Conservation (phyloP, 1,284 basidiomycete genomes). For the Apiotrichum brassicae region DNA sequence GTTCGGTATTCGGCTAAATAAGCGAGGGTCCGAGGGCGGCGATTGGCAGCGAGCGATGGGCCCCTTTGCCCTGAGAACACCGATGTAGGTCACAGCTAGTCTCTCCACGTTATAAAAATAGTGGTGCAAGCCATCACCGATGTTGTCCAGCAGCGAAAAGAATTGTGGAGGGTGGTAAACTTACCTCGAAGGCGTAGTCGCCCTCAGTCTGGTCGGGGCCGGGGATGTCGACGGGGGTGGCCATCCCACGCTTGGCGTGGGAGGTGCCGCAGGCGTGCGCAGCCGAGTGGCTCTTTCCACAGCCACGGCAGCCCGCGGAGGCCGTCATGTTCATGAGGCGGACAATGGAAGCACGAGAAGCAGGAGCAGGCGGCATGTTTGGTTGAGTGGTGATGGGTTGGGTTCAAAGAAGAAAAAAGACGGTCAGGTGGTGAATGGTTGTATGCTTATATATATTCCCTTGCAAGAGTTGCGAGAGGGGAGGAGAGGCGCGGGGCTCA, state of each 20-base stretch:
- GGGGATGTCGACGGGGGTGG: conserved; percentile 70
- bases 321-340: conserved; percentile 37
- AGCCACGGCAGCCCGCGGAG: conserved; percentile 40
- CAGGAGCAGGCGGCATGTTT: conserved; percentile 31
- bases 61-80: too few species aligned
- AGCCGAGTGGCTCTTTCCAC: conserved; percentile 32
- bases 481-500: too few species aligned
- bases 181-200: conserved; percentile 93
- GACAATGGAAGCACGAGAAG: conserved; percentile 34
- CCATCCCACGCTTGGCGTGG: conserved; percentile 48
- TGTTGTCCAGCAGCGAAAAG: too few species aligned
- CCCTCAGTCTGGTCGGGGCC: conserved; percentile 53
- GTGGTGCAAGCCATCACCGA: too few species aligned
- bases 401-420: neutral
- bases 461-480: too few species aligned
- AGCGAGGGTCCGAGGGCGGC: neutral
- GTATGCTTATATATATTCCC: neutral
- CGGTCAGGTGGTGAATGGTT: neutral
- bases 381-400: neutral
- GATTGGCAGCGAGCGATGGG: too few species aligned
- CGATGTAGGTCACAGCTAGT: too few species aligned
- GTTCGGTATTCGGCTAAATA: neutral
- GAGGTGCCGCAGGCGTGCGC: conserved; percentile 14
- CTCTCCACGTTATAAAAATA: too few species aligned
- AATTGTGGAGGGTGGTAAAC: too few species aligned